These are phyloP conservation scores for Pestalotiopsis sp. DNA, from an alignment of 2,329 filamentous ascomycete genomes.

Conservation along the genomic window DNA sequence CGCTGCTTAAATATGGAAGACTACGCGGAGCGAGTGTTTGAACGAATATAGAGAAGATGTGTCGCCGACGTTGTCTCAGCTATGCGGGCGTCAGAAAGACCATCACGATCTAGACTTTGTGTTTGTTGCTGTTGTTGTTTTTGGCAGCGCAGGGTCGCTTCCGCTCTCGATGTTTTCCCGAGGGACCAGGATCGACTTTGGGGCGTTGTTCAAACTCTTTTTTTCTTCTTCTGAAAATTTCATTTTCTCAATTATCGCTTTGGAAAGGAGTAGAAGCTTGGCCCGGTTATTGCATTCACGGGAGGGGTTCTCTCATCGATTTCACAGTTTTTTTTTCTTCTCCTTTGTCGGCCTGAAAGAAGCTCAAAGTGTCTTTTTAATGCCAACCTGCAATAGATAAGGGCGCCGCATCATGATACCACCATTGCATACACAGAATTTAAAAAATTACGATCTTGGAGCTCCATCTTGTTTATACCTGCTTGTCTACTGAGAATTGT, in stretches of 20 bases:
- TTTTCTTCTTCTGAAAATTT: not conserved
- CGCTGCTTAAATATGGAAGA: slow-evolving; percentile 6
- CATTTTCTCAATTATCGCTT: not conserved
- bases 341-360: slow-evolving; percentile 12
- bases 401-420: slow-evolving; percentile 34
- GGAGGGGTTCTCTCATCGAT: slow-evolving; percentile 1
- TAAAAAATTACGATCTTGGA: slow-evolving; percentile 21
- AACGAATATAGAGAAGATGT: not conserved
- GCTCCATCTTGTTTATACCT: too few relatives aligned
- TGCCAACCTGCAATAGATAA: slow-evolving; percentile 13
- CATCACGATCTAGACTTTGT: slow-evolving; percentile 4
- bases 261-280: slow-evolving; percentile 2
- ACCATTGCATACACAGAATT: slow-evolving; percentile 37
- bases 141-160: not conserved
- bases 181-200: not conserved
- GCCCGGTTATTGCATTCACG: not conserved
- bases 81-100: not conserved
- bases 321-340: not conserved
- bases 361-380: slow-evolving; percentile 26
- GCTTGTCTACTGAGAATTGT: not conserved
- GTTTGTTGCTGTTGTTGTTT: not conserved
- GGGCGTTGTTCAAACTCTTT: not conserved
- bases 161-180: not conserved
- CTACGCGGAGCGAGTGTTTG: slow-evolving; percentile 6
- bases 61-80: not conserved